Conservation (phyloP, 176 grass and related monocot genomes). For the Avena insularis region DNA sequence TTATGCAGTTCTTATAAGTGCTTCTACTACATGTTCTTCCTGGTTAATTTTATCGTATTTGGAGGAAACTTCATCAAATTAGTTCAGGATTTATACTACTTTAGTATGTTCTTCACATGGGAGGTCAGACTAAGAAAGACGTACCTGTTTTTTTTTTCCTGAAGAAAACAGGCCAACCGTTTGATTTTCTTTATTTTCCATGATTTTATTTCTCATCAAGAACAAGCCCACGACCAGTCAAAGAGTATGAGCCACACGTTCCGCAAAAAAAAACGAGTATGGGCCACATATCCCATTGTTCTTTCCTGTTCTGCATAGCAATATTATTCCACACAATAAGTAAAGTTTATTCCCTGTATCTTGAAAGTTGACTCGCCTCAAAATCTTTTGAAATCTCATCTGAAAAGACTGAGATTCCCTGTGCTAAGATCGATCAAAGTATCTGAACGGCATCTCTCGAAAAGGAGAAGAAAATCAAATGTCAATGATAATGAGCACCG, state of each 20-base stretch:
- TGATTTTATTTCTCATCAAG: background rate
- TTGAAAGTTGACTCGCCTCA: conserved; percentile 30
- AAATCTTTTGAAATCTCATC: conserved; percentile 33
- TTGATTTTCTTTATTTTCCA: background rate
- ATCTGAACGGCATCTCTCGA: conserved; percentile 2
- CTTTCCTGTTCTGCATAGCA: background rate
- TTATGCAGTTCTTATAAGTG: background rate
- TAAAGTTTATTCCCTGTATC: conserved; percentile 2
- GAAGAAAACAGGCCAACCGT: background rate
- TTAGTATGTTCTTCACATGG: background rate
- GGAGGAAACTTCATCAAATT: background rate
- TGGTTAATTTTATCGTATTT: background rate
- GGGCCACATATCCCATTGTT: conserved; percentile 4
- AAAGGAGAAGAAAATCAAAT: background rate
- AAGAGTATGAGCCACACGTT: too few species aligned
- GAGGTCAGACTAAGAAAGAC: background rate
- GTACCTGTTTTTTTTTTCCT: too few species aligned
- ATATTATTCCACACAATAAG: conserved; percentile 7
- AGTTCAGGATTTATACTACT: background rate
- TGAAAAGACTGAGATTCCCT: conserved; percentile 29
- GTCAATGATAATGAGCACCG: background rate
- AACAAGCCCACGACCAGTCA: background rate
- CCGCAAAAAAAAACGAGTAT: background rate
- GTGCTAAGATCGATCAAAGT: background rate
- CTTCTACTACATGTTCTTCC: background rate